These are phyloP conservation scores for Magnaporthales sp. DNA, from an alignment of 2,329 filamentous ascomycete genomes.

Conservation along the genomic window DNA sequence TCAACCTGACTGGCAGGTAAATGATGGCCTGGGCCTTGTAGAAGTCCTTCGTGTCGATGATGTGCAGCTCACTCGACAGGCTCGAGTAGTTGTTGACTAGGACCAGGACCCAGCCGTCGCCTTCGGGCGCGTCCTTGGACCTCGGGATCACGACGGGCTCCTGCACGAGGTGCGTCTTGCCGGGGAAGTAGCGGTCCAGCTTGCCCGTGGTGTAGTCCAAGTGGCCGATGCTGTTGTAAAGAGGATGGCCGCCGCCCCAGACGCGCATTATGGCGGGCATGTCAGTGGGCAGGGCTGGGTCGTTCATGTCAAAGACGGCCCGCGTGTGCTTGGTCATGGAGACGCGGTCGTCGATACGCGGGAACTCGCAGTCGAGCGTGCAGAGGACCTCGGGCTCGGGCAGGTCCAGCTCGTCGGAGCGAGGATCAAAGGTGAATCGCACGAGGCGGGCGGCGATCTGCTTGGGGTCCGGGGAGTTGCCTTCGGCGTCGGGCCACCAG, in stretches of 20 bases:
- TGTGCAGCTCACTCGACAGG: slow-evolving; percentile 15
- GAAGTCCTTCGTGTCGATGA: slow-evolving; percentile 15
- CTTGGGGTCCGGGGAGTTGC: slow-evolving; percentile 22
- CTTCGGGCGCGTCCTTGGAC: slow-evolving; percentile 22
- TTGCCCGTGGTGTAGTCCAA: slow-evolving; percentile 17
- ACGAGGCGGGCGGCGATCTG: slow-evolving; percentile 10
- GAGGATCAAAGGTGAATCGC: not conserved
- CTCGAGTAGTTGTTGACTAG: slow-evolving; percentile 17
- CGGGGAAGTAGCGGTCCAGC: slow-evolving; percentile 23
- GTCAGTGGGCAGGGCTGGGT: slow-evolving; percentile 18
- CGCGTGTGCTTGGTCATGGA: slow-evolving; percentile 15
- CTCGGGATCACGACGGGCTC: slow-evolving; percentile 34
- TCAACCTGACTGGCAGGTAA: slow-evolving; percentile 11
- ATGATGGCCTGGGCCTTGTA: slow-evolving; percentile 11
- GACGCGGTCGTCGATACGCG: slow-evolving; percentile 34
- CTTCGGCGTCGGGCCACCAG: slow-evolving; percentile 18
- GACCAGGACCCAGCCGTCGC: slow-evolving; percentile 33
- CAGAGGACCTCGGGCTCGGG: not conserved
- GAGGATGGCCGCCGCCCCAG: slow-evolving; percentile 19
- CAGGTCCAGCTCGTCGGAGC: not conserved
- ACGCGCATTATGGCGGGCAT: slow-evolving; percentile 17
- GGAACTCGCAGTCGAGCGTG: slow-evolving; percentile 17
- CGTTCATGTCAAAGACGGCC: slow-evolving; percentile 21
- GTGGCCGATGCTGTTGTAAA: slow-evolving; percentile 26
- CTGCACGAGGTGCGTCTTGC: slow-evolving; percentile 25